These are phyloP conservation scores for Hymenoscyphus occultus DNA, from an alignment of 2,329 filamentous ascomycete genomes.

Conservation along the genomic window DNA sequence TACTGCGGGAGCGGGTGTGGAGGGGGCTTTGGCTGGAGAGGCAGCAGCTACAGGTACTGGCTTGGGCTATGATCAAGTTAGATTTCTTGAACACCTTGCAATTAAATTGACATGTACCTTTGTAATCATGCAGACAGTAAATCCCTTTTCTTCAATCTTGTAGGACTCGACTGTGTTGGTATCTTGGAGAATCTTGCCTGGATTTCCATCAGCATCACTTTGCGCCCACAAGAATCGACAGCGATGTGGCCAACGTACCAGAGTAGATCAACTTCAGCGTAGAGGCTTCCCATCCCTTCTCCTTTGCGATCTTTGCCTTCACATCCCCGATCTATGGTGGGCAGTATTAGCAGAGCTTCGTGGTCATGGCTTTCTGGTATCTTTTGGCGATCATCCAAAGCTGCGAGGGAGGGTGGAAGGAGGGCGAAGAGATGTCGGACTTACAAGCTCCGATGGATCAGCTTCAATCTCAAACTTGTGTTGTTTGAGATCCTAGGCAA, in stretches of 20 bases:
- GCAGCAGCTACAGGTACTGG: conserved; percentile 48
- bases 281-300: conserved; percentile 92
- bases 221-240: background rate
- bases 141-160: conserved; percentile 99
- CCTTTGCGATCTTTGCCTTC: conserved; percentile 86
- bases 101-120: conserved; percentile 62
- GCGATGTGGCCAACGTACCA: conserved; percentile 53
- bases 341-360: conserved; percentile 8
- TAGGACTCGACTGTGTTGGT: conserved; percentile 94
- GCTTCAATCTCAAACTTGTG: conserved; percentile 97
- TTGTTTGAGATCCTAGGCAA: conserved; percentile 85
- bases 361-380: background rate
- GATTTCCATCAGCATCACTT: conserved; percentile 31
- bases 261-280: conserved; percentile 97
- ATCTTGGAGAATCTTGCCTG: conserved; percentile 98
- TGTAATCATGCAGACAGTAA: conserved; percentile 97
- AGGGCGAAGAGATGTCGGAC: conserved; percentile 34
- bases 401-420: background rate
- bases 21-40: conserved; percentile 50
- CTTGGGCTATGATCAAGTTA: conserved; percentile 62
- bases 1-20: conserved; percentile 60
- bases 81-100: conserved; percentile 4
- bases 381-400: background rate
- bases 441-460: conserved; percentile 87
- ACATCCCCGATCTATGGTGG: conserved; percentile 71